These are phyloP conservation scores for Drechslera avenae DNA, from an alignment of 2,329 filamentous ascomycete species.

Conservation along the genomic window DNA sequence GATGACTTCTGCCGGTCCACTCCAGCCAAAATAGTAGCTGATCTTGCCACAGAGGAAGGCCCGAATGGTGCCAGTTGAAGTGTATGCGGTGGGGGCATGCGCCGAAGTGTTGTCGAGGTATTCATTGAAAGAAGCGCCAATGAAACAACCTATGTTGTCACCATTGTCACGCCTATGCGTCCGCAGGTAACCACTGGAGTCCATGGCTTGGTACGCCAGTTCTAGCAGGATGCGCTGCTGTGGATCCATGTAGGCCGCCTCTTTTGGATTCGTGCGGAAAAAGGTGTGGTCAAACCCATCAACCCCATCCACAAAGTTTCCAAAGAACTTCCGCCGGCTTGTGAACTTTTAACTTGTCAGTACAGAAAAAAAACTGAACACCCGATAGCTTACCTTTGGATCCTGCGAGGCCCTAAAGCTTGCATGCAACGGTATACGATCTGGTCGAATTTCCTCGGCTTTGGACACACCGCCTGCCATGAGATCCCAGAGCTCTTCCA, in stretches of 20 bases:
- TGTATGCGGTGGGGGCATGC: constrained; percentile 17
- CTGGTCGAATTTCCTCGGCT: too few species aligned
- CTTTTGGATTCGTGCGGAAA: constrained; percentile 23
- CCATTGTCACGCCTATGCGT: background rate
- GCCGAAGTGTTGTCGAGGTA: constrained; percentile 27
- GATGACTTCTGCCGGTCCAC: constrained; percentile 28
- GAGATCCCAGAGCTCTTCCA: too few species aligned
- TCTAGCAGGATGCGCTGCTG: constrained; percentile 32
- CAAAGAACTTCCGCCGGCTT: constrained; percentile 9
- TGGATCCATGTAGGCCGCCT: constrained; percentile 30
- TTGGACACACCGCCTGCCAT: too few species aligned
- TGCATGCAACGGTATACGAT: too few species aligned
- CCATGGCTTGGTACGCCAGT: constrained; percentile 43
- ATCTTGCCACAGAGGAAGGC: constrained; percentile 27
- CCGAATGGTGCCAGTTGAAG: constrained; percentile 22
- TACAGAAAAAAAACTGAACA: too few species aligned
- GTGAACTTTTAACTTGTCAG: too few species aligned
- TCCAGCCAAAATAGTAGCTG: constrained; percentile 32
- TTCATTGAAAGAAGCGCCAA: constrained; percentile 37
- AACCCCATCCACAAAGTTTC: constrained; percentile 4
- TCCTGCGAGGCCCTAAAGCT: too few species aligned
- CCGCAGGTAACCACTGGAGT: constrained; percentile 33
- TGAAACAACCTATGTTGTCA: constrained; percentile 34
- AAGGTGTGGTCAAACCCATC: constrained; percentile 39
- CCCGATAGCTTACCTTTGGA: too few species aligned